phyloP scores from a whole-genome alignment of 164 flowering plant genomes.

The Piper longum region DNA sequence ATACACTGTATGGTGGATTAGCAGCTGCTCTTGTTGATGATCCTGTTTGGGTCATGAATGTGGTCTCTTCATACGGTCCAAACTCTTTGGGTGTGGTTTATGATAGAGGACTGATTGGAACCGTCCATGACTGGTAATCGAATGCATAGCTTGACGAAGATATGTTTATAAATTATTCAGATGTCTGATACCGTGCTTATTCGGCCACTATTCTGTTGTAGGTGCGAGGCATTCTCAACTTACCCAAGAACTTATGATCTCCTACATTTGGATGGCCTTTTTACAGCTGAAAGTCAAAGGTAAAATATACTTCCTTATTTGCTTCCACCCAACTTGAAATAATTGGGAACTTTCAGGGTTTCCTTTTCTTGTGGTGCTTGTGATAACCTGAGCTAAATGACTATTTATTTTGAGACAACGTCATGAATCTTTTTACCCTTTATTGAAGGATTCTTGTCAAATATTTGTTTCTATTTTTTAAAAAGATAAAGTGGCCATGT shows the following conservation, averaged over 20 bases:
- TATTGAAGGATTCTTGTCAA: neutral
- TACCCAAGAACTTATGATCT: slow-evolving; percentile 98
- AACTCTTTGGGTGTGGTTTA: slow-evolving; percentile 75
- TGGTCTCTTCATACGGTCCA: slow-evolving; percentile 75
- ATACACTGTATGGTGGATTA: slow-evolving; percentile 85
- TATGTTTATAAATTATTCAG: neutral
- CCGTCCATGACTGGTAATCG: slow-evolving; percentile 88
- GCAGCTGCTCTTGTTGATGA: slow-evolving; percentile 67
- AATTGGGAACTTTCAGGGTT: too few relatives aligned
- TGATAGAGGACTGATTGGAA: slow-evolving; percentile 91
- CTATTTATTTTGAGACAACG: neutral
- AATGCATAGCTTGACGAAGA: neutral
- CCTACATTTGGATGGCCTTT: slow-evolving; percentile 88
- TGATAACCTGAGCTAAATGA: too few relatives aligned
- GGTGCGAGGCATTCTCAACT: slow-evolving; percentile 99
- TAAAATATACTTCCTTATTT: slow-evolving; percentile 9
- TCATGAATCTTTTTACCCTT: neutral
- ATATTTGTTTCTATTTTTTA: too few relatives aligned
- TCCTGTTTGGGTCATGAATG: slow-evolving; percentile 98
- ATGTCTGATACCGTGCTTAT: neutral
- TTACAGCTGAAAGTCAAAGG: slow-evolving; percentile 92
- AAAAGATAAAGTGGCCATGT: too few relatives aligned
- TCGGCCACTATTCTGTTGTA: slow-evolving; percentile 10
- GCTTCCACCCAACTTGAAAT: neutral
- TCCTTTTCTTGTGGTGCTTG: too few relatives aligned